A percentile compares a stretch with the other conserved stretches of the same genome.
Evolutionary conservation across 257 asterid genomes (phyloP).

Genomic region (Solanum phureja): DNA sequence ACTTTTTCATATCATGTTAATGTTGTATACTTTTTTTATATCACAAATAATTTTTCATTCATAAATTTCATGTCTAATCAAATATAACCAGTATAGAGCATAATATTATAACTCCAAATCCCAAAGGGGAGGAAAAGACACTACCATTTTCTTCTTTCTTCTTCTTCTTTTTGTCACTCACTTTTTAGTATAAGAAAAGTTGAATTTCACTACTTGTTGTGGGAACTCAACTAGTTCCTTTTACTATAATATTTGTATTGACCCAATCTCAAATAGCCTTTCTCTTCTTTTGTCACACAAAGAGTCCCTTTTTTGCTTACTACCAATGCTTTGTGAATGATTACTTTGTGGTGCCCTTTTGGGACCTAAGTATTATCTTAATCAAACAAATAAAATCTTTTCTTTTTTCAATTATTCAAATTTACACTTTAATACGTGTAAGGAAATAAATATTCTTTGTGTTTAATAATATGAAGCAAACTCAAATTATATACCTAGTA

Average conservation of each 20-base stretch:
- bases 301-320: not conserved
- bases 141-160: not conserved
- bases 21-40: fast-evolving
- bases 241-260: not conserved
- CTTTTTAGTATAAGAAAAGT: not conserved
- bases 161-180: not conserved
- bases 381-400: not conserved
- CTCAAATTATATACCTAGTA: not conserved
- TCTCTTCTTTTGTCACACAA: not conserved
- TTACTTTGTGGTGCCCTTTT: not conserved
- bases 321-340: not conserved
- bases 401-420: not conserved
- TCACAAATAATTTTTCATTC: not conserved
- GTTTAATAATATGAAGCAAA: not conserved
- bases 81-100: not conserved
- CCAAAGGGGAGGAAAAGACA: not conserved
- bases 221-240: not conserved
- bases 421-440: not conserved
- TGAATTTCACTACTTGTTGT: not conserved
- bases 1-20: too few species aligned
- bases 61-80: not conserved
- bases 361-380: not conserved
- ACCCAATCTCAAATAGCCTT: not conserved
- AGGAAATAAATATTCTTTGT: not conserved
- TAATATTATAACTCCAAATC: not conserved